Conservation (phyloP, 306 rosid species). For the Potentilla sterilis region DNA sequence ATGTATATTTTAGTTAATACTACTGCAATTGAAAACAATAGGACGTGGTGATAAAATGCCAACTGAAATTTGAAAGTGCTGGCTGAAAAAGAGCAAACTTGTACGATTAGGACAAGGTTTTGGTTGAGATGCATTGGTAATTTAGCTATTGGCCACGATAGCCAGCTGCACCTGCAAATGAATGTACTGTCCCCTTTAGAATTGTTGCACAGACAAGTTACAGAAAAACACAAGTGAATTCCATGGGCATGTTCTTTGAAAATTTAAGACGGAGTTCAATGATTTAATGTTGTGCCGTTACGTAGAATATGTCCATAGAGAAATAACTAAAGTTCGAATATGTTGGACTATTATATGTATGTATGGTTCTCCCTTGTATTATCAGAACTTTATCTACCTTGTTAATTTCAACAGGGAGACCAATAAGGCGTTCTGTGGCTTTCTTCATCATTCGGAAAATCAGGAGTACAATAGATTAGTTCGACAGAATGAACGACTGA, state of each 20-base stretch:
- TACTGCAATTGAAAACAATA: background rate
- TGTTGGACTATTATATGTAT: background rate
- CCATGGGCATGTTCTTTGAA: background rate
- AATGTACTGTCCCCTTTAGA: background rate
- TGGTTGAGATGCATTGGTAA: background rate
- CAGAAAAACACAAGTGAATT: background rate
- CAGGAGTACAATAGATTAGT: constrained; percentile 37
- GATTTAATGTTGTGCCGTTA: background rate
- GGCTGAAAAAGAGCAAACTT: background rate
- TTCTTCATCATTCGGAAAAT: constrained; percentile 47
- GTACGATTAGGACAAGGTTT: background rate
- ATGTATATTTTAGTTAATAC: constrained; percentile 28
- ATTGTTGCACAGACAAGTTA: background rate
- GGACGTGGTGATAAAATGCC: background rate
- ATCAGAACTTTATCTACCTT: constrained; percentile 23
- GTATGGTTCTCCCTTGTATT: background rate
- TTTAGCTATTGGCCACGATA: background rate
- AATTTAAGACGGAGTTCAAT: background rate
- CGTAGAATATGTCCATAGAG: background rate
- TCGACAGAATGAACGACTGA: constrained; percentile 32
- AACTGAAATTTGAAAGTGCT: background rate
- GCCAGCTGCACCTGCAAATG: background rate
- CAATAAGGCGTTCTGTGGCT: constrained; percentile 91
- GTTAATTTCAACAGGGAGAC: constrained; percentile 65
- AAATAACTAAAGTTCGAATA: background rate